phyloP scores from a whole-genome alignment of 352 stramenopile genomes.

The Phytopythium mirpurense region DNA sequence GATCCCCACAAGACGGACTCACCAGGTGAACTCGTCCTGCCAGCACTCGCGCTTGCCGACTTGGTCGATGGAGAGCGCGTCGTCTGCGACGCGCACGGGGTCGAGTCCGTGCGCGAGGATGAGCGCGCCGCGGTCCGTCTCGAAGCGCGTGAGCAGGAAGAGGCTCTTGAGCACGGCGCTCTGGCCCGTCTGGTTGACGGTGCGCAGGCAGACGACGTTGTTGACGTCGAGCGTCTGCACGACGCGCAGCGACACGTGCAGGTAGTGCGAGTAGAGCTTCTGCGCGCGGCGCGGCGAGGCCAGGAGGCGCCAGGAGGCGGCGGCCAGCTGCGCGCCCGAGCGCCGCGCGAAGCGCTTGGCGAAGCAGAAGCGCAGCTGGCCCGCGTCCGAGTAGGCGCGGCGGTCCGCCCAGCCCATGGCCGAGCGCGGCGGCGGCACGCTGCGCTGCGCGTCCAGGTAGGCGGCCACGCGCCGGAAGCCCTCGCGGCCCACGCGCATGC shows the following conservation, averaged over 20 bases:
- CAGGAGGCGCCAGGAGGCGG: slow-evolving; percentile 27
- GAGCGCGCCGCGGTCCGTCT: slow-evolving; percentile 37
- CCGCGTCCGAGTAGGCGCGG: slow-evolving; percentile 16
- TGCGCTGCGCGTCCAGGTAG: slow-evolving; percentile 31
- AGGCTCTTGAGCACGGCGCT: slow-evolving; percentile 37
- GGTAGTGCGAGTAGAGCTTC: slow-evolving; percentile 35
- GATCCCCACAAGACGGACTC: too few species aligned
- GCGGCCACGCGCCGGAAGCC: slow-evolving; percentile 28
- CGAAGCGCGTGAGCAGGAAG: slow-evolving; percentile 39
- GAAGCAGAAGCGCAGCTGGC: slow-evolving; percentile 32
- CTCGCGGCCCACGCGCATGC: slow-evolving; percentile 31
- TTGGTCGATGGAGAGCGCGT: slow-evolving; percentile 31
- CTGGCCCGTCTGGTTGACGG: slow-evolving; percentile 32
- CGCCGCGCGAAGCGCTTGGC: slow-evolving; percentile 34
- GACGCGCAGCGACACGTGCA: slow-evolving; percentile 30
- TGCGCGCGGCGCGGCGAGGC: slow-evolving; percentile 17
- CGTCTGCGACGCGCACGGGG: slow-evolving; percentile 21
- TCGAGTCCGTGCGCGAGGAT: slow-evolving; percentile 30
- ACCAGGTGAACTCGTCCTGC: slow-evolving; percentile 38
- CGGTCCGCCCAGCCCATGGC: slow-evolving; percentile 41
- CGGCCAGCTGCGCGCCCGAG: slow-evolving; percentile 16
- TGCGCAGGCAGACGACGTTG: slow-evolving; percentile 36
- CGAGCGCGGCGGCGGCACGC: slow-evolving; percentile 22
- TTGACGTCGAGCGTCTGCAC: slow-evolving; percentile 39
- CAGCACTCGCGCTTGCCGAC: slow-evolving; percentile 37